phyloP scores from a whole-genome alignment of 148 eudicot genomes.

The Cornus kousa region DNA sequence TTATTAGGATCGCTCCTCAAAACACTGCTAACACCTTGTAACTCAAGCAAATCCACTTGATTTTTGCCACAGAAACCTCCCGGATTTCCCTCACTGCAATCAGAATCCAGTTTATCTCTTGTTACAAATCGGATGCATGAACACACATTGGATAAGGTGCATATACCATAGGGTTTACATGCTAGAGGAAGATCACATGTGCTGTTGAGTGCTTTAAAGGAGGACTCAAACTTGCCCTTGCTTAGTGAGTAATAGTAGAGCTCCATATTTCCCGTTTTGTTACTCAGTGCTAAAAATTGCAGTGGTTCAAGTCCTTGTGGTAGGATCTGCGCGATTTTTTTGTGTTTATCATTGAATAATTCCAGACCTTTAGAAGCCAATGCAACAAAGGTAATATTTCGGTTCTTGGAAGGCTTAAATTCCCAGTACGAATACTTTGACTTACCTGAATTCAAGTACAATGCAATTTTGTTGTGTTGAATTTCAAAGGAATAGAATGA shows the following conservation, averaged over 20 bases:
- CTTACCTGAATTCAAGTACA: conserved; percentile 62
- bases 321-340: conserved; percentile 49
- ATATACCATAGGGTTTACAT: conserved; percentile 67
- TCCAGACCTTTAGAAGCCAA: conserved; percentile 58
- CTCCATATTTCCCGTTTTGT: conserved; percentile 70
- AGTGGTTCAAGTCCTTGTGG: conserved; percentile 34
- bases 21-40: conserved; percentile 47
- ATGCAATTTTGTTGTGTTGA: conserved; percentile 62
- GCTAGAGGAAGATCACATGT: conserved; percentile 83
- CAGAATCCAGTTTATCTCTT: conserved; percentile 21
- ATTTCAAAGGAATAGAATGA: conserved; percentile 78
- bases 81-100: conserved; percentile 31
- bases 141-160: conserved; percentile 59
- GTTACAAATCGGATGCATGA: conserved; percentile 48
- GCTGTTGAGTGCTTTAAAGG: conserved; percentile 54
- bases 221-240: conserved; percentile 53
- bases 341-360: conserved; percentile 46
- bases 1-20: conserved; percentile 27
- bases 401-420: conserved; percentile 43
- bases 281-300: conserved; percentile 57
- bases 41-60: conserved; percentile 58
- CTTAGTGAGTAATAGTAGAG: conserved; percentile 56
- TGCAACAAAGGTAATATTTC: conserved; percentile 68
- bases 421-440: conserved; percentile 92
- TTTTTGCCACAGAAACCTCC: conserved; percentile 32